Percentiles rank a stretch among this genome's conserved stretches.
phyloP scores from a whole-genome alignment of 371 early-diverging fungal genomes.

The Rhizopus arrhizus region DNA sequence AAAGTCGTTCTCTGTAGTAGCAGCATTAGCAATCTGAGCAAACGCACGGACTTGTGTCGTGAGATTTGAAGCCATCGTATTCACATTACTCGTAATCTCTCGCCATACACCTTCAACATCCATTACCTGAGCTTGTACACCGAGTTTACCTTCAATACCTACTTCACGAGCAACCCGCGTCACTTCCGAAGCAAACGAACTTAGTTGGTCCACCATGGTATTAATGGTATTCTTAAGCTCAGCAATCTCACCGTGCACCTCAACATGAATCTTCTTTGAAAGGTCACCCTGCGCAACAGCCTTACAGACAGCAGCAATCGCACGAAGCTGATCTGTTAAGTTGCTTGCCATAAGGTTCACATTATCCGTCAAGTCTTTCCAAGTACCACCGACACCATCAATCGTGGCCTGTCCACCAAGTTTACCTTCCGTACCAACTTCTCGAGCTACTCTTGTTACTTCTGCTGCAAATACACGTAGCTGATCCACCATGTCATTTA shows the following conservation, averaged over 20 bases:
- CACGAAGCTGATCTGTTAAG: constrained; percentile 33
- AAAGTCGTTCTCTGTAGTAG: constrained; percentile 65
- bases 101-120: constrained; percentile 71
- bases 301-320: constrained; percentile 37
- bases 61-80: constrained; percentile 56
- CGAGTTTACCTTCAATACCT: constrained; percentile 57
- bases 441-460: constrained; percentile 30
- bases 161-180: constrained; percentile 55
- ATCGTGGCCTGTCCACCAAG: constrained; percentile 43
- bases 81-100: constrained; percentile 63
- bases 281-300: constrained; percentile 42
- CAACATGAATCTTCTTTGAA: constrained; percentile 36
- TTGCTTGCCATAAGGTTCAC: constrained; percentile 42
- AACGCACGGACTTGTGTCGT: constrained; percentile 65
- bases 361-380: constrained; percentile 55
- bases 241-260: constrained; percentile 39
- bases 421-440: constrained; percentile 35
- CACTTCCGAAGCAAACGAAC: constrained; percentile 38
- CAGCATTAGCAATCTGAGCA: constrained; percentile 64
- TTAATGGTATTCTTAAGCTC: constrained; percentile 39
- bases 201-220: constrained; percentile 38
- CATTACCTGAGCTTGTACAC: constrained; percentile 46
- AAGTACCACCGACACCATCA: constrained; percentile 59
- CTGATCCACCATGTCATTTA: constrained; percentile 36
- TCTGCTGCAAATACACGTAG: constrained; percentile 34